These are phyloP conservation scores for Verticillium tricorpus DNA, from an alignment of 2,329 filamentous ascomycete genomes.

Conservation along the genomic window DNA sequence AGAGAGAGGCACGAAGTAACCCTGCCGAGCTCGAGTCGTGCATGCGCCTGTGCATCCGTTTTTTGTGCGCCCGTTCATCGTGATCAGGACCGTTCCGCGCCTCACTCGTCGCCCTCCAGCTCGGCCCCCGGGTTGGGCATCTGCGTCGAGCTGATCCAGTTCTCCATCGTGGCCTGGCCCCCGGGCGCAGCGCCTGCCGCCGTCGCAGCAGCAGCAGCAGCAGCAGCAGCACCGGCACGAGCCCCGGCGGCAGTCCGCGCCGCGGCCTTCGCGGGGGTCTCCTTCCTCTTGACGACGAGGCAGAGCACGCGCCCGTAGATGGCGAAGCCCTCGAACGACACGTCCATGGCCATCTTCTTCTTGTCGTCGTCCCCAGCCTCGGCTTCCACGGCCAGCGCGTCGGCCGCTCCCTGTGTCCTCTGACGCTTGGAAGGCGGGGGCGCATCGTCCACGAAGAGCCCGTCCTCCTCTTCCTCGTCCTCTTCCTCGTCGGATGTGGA, in stretches of 20 bases:
- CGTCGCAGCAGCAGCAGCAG: slow-evolving; percentile 6
- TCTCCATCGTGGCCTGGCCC: slow-evolving; percentile 72
- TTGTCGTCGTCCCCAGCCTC: slow-evolving; percentile 58
- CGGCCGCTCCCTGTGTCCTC: slow-evolving; percentile 30
- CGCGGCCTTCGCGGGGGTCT: slow-evolving; percentile 28
- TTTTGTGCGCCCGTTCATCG: neutral
- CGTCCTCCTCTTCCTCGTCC: slow-evolving; percentile 31
- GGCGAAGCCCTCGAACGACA: slow-evolving; percentile 89
- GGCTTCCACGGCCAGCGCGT: slow-evolving; percentile 10
- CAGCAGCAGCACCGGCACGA: neutral
- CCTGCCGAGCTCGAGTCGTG: neutral
- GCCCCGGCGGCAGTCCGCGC: neutral
- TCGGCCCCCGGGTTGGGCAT: slow-evolving; percentile 38
- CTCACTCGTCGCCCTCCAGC: slow-evolving; percentile 16
- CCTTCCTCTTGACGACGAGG: slow-evolving; percentile 77
- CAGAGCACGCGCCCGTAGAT: slow-evolving; percentile 93
- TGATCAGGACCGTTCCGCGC: neutral
- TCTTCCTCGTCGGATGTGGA: slow-evolving; percentile 24
- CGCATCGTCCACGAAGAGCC: slow-evolving; percentile 12
- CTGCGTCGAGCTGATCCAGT: slow-evolving; percentile 81
- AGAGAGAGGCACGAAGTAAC: neutral
- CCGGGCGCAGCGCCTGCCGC: slow-evolving; percentile 40
- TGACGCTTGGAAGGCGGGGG: slow-evolving; percentile 40
- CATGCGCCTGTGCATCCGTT: too few relatives aligned
- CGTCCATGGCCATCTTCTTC: slow-evolving; percentile 84